phyloP scores from a whole-genome alignment of 2,329 filamentous ascomycete species.

The Fusarium phyllophilum region DNA sequence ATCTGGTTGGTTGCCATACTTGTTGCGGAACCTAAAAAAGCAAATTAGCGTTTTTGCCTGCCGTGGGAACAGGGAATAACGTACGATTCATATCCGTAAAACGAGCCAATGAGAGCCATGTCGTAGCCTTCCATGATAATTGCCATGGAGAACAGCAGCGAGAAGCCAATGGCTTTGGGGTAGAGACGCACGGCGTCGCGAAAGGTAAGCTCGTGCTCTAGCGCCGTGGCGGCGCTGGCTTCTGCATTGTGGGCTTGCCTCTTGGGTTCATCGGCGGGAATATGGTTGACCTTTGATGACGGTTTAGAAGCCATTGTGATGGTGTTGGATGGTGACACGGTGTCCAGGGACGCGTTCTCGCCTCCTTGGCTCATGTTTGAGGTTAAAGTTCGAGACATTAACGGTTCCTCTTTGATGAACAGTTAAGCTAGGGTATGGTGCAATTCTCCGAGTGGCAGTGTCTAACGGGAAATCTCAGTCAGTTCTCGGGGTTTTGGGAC shows the following conservation, averaged over 20 bases:
- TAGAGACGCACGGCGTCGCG: conserved; percentile 51
- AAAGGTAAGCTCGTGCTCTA: conserved; percentile 52
- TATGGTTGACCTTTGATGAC: not conserved
- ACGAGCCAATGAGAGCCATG: conserved; percentile 52
- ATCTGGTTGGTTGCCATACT: conserved; percentile 55
- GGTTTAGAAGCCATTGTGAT: not conserved
- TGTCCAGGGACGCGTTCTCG: conserved; percentile 8
- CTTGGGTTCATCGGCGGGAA: not conserved
- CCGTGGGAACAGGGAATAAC: not conserved
- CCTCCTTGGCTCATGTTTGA: conserved; percentile 11
- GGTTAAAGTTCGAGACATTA: not conserved
- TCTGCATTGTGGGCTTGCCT: conserved; percentile 8
- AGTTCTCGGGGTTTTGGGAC: not conserved
- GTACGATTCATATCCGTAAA: conserved; percentile 52
- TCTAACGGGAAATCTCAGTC: not conserved
- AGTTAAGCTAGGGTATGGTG: not conserved
- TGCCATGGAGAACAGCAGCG: conserved; percentile 54
- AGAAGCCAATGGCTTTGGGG: conserved; percentile 56
- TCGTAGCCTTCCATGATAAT: conserved; percentile 57
- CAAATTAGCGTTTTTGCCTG: not conserved
- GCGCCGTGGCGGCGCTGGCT: conserved; percentile 52
- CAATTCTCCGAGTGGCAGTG: not conserved
- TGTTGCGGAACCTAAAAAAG: conserved; percentile 52
- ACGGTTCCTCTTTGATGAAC: not conserved
- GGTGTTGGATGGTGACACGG: conserved; percentile 9